Percentiles rank a stretch among this genome's conserved stretches.
phyloP scores from a whole-genome alignment of 1,284 basidiomycete genomes.

The Ustilago shanxiensis region DNA sequence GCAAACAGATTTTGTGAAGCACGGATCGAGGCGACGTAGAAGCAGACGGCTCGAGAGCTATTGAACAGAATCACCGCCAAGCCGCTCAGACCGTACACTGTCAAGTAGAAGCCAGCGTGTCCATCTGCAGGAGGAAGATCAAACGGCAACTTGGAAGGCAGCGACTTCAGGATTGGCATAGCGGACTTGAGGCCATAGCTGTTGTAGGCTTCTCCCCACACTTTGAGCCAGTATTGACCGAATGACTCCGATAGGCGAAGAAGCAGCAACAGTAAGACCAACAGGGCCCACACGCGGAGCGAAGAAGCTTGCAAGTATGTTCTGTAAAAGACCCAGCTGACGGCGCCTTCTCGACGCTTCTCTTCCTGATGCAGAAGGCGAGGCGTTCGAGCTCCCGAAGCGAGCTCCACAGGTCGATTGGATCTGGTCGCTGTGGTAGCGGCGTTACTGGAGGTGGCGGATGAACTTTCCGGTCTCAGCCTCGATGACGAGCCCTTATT shows the following conservation, averaged over 20 bases:
- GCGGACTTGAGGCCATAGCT: slow-evolving; percentile 7
- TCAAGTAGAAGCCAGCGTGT: slow-evolving; percentile 38
- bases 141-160: slow-evolving; percentile 14
- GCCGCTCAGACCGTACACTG: slow-evolving; percentile 46
- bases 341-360: slow-evolving; percentile 48
- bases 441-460: background rate
- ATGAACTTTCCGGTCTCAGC: background rate
- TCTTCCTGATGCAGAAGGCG: slow-evolving; percentile 57
- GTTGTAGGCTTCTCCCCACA: slow-evolving; percentile 60
- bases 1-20: slow-evolving; percentile 58
- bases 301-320: slow-evolving; percentile 53
- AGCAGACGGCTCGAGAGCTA: slow-evolving; percentile 38
- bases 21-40: slow-evolving; percentile 44
- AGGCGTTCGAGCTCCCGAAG: slow-evolving; percentile 39
- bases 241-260: slow-evolving; percentile 42
- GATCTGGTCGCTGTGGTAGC: background rate
- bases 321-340: slow-evolving; percentile 50
- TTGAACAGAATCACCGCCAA: slow-evolving; percentile 45
- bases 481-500: background rate
- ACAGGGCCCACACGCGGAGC: slow-evolving; percentile 30
- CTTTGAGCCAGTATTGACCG: slow-evolving; percentile 62
- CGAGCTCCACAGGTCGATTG: slow-evolving; percentile 9
- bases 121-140: slow-evolving; percentile 33
- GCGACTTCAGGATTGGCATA: background rate
- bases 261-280: slow-evolving; percentile 33